Base-by-base conservation (phyloP, 2,329 filamentous ascomycete genomes). In the Grosmannia clavigera region DNA sequence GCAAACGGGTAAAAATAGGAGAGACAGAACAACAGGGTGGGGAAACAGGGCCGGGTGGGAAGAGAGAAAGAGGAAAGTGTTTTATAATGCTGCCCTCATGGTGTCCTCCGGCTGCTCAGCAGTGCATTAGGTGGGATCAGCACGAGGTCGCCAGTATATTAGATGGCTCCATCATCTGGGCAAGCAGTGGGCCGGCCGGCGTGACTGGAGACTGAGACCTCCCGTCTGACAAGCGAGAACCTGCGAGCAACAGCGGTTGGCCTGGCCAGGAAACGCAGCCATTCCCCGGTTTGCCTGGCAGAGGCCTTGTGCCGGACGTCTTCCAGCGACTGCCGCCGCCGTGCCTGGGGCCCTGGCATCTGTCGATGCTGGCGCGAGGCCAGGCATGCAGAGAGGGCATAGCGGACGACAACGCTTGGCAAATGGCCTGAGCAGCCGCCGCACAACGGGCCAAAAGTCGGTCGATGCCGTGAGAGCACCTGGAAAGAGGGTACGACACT, bases 351-450 rank as follows among this genome's bases (percentile, higher is more conserved):
- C 27, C 50, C 50, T n/a, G 25, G 22, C 54, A 56, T 56, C 52
- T 59, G 48, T 54, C 48, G 55, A 57, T 61, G 51, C 52, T 62
- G 59, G 57, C 35, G 46, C 58, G 53, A 62, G 58, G 35, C 55
- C 55, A 48, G 58, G 58, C 58, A 46, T n/a, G 58, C 55, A 53
- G 40, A 31, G 57, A 55, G 50, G 57, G 58, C 58, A 38, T 2
- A 59, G 56, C 64, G 57, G 62, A 64, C 57, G 63, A 61, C 61
- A 62, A 65, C 66, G 64, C 64, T 64, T 62, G 63, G 64, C 64
- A 69, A 69, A 69, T 70, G 68, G 69, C 61, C 66, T 68, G 69
- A 71, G 69, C 61, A 53, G 57, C 40, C 61, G 60, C 64, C 61
- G 65, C 59, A 60, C 64, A 64, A 54, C 61, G 55, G 64, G 62